Base-by-base conservation (phyloP, 148 eudicot genomes). In the Chenopodium berlandieri region DNA sequence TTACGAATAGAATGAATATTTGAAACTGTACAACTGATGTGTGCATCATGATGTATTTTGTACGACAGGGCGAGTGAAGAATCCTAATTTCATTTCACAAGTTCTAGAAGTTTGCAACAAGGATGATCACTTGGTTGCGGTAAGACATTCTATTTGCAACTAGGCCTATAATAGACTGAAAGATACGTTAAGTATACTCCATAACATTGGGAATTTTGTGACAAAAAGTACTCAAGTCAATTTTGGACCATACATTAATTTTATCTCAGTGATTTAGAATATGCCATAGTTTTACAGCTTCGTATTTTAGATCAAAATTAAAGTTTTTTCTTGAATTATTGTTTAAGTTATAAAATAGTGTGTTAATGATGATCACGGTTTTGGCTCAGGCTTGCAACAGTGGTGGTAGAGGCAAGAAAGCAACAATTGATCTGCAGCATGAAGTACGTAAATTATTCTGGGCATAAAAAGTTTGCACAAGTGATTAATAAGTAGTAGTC, bases 101-200 rank as follows among this genome's bases (percentile, higher is more conserved):
- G 94, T 91, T 31, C 75, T 82, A 44, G 75, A 84, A 25, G 66
- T 82, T 25, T 86, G 82, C 81, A 32, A 86, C 81, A 91, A 89
- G 78, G 89, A 89, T 75, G 91, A 93, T 78, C 81, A 73, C 73
- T 82, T 93, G 64, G 78, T 93, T 81, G 91, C 89, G 90, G 97
- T 93, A 90, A 88, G 81, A 76, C 70, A n/a, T 40, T 7, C n/a
- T 0, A 2, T 40, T 40, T 40, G 44, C 44, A 7, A 46, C 11
- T 13, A 31, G 37, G 25, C 6, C 40, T 40, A 58, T 0, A 17
- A 54, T 20, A 4, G 34, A n/a, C 2, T n/a, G 32, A 40, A 56
- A 56, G 60, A 56, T 56, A 56, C 0, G 56, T 27, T 27, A 52
- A 10, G 3, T 52, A 50, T 3, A 4, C 60, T 56, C 60, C 60